Percentiles rank a stretch among this genome's conserved stretches.
Conservation (phyloP, 2,329 filamentous ascomycete species). For the Botrytis hyacinthi region DNA sequence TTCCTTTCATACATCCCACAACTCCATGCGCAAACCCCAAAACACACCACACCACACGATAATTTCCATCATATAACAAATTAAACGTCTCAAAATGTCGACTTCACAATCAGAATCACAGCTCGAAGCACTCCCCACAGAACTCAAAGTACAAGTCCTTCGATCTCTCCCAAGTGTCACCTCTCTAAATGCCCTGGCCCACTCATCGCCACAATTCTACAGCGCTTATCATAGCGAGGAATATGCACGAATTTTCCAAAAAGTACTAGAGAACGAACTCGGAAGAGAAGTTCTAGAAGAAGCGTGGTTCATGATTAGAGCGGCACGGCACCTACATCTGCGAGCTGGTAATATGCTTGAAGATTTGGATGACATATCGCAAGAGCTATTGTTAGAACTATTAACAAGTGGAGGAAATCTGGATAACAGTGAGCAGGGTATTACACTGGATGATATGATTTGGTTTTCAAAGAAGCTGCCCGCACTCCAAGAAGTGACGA, state of each 20-base stretch:
- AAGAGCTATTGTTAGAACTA: not conserved
- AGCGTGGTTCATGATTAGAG: not conserved
- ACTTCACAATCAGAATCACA: not conserved
- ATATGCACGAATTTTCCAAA: not conserved
- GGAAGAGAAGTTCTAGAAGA: not conserved
- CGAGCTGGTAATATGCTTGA: fast-evolving
- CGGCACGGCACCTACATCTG: not conserved
- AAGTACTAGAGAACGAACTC: not conserved
- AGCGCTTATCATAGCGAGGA: not conserved
- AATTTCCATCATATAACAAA: not conserved
- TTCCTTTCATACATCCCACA: not conserved
- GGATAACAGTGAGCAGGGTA: not conserved
- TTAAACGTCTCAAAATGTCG: not conserved
- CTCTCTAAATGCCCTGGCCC: not conserved
- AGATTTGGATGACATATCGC: not conserved
- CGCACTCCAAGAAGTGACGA: not conserved
- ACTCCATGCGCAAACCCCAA: not conserved
- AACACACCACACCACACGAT: not conserved
- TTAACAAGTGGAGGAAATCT: not conserved
- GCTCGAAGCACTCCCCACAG: not conserved
- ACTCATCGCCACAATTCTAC: not conserved
- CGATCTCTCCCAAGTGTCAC: not conserved
- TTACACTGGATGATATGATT: not conserved
- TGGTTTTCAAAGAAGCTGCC: not conserved
- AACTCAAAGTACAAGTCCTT: not conserved